Evolutionary conservation across 2,329 filamentous ascomycete genomes (phyloP), one percentile per base, ranked within the genome.

Genomic region (Pseudogymnoascus sp.): DNA sequence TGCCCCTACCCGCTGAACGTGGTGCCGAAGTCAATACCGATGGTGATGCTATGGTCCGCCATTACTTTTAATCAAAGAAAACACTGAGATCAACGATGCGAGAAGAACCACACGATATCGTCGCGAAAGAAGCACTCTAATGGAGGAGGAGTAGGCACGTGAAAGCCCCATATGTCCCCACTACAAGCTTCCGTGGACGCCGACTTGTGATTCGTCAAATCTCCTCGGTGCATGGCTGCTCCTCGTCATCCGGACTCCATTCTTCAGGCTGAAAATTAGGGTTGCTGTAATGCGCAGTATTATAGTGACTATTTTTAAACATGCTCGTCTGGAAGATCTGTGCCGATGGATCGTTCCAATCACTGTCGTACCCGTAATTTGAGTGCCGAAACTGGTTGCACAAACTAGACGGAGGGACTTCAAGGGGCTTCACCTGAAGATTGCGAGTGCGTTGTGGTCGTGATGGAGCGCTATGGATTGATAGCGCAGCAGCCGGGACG

Each of bases 231-330:
- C n/a, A 40, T 6, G 37, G 16, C 6, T 16, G 3, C 16, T 40
- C 35, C 73, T 72, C 14, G 2, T 65, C 68, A 8, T 74, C 72
- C 14, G 72, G 73, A 11, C 64, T 69, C 73, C 73, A 83, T 71
- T 81, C 79, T 67, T 84, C 81, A 0, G 82, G 82, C 65, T 83
- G 81, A 66, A 85, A 84, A 67, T 83, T 79, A 40, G 84, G 82
- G 66, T 88, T 89, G 65, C 84, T 85, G 68, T 84, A 88, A 70
- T 89, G 86, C 1, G 85, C 85, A 59, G 80, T 81, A 68, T 88
- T 88, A 75, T 84, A 87, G 63, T 87, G 83, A 63, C 82, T 86
- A 67, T 88, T 87, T 70, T 85, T 86, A 69, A 88, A 88, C 1
- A 82, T 84, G 61, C 77, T 81, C 2, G 83, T 87, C 62, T 73